phyloP scores from a whole-genome alignment of 345 rosid species.

The Gossypium longicalyx region DNA sequence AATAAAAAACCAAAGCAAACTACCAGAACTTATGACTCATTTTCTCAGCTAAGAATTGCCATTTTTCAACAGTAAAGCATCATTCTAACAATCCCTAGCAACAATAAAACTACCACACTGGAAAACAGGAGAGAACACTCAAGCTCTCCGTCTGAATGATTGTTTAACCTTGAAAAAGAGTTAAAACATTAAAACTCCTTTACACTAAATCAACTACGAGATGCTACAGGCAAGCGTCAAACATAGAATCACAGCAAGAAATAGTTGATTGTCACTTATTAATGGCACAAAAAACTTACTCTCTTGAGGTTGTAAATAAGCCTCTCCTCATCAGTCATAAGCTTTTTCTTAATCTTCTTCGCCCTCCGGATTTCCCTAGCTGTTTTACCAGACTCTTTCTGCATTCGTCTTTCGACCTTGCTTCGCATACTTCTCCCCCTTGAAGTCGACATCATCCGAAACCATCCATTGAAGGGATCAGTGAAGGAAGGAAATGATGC shows the following conservation, averaged over 20 bases:
- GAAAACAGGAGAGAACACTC: background rate
- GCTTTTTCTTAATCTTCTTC: conserved; percentile 79
- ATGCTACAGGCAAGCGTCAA: background rate
- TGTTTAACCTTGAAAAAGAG: background rate
- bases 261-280: background rate
- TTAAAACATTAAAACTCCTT: background rate
- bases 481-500: conserved; percentile 16
- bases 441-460: conserved; percentile 67
- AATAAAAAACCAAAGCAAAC: background rate
- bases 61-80: background rate
- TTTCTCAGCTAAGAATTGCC: background rate
- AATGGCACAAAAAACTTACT: conserved; percentile 31
- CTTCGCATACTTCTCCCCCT: conserved; percentile 91
- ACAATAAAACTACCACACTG: background rate
- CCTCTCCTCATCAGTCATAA: conserved; percentile 97
- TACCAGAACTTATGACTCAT: background rate
- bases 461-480: conserved; percentile 35
- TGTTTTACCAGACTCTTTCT: conserved; percentile 84
- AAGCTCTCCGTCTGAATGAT: background rate
- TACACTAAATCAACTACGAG: background rate
- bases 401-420: conserved; percentile 90
- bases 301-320: conserved; percentile 89
- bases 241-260: background rate
- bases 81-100: conserved; percentile 2
- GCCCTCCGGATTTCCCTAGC: conserved; percentile 88